Evolutionary conservation across 2,329 filamentous ascomycete species (phyloP).

Genomic region (Sclerotinia trifoliorum): DNA sequence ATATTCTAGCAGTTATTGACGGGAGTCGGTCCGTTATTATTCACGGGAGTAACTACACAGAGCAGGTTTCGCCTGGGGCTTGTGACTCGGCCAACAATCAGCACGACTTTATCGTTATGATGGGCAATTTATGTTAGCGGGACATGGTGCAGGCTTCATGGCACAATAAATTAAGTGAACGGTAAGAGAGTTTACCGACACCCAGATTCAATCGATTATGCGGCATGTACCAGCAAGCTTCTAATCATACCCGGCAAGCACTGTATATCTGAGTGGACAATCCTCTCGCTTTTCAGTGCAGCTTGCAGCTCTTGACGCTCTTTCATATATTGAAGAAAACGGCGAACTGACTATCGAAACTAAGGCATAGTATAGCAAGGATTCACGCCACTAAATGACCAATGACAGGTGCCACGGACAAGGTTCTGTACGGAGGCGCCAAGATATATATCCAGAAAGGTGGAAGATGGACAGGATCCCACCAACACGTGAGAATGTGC

Average conservation of each 20-base stretch:
- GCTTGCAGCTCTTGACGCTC: neutral
- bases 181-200: slow-evolving; percentile 20
- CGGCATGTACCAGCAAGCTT: slow-evolving; percentile 13
- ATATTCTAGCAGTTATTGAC: slow-evolving; percentile 15
- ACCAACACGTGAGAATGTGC: slow-evolving; percentile 16
- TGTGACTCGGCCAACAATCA: slow-evolving; percentile 19
- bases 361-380: neutral
- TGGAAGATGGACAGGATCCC: neutral
- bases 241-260: slow-evolving; percentile 2
- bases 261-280: slow-evolving; percentile 18
- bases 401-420: slow-evolving; percentile 18
- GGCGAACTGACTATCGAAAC: slow-evolving; percentile 16
- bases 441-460: slow-evolving; percentile 4
- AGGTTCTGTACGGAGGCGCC: neutral
- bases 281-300: slow-evolving; percentile 9
- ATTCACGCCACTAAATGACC: slow-evolving; percentile 15
- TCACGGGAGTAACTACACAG: slow-evolving; percentile 3
- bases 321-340: slow-evolving; percentile 14
- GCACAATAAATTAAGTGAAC: slow-evolving; percentile 15
- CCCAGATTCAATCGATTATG: slow-evolving; percentile 14
- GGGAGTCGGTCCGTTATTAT: slow-evolving; percentile 21
- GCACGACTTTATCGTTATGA: slow-evolving; percentile 24
- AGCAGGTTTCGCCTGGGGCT: slow-evolving; percentile 6
- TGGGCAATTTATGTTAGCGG: slow-evolving; percentile 28
- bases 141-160: slow-evolving; percentile 14